Evolutionary conservation across 495 filamentous ascomycete genomes (phyloP).

Genomic region (Barbatosphaeria neglecta): DNA sequence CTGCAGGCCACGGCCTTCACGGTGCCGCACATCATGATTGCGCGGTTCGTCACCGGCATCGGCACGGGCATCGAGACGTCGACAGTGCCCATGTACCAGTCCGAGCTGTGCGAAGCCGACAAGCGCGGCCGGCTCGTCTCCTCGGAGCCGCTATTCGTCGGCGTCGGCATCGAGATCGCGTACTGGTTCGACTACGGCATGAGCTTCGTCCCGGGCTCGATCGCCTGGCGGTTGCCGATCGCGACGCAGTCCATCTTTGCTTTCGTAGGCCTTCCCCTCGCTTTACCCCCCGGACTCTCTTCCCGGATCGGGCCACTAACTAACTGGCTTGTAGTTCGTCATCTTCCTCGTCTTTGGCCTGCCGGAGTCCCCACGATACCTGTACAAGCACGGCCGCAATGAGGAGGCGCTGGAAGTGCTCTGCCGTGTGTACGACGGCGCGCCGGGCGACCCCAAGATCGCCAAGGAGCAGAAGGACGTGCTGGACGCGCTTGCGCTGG

Average conservation of each 20-base stretch:
- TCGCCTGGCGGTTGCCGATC: conserved; percentile 64
- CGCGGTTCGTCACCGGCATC: conserved; percentile 45
- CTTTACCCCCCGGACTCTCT: no score
- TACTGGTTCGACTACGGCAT: conserved; percentile 70
- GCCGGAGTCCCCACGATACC: conserved; percentile 61
- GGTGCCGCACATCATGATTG: conserved; percentile 50
- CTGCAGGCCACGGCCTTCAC: conserved; percentile 49
- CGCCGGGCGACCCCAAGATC: conserved; percentile 40
- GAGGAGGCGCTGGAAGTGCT: conserved; percentile 54
- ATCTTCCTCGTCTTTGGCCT: conserved; percentile 46
- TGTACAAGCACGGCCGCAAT: conserved; percentile 52
- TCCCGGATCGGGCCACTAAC: no score
- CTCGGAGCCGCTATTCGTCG: conserved; percentile 33
- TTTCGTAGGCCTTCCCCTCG: background rate
- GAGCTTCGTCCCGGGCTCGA: conserved; percentile 45
- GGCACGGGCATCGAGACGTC: conserved; percentile 65
- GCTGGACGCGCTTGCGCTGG: conserved; percentile 27
- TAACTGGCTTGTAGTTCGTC: background rate
- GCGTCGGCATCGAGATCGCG: conserved; percentile 57
- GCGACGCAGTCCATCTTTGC: conserved; percentile 63
- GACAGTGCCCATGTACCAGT: conserved; percentile 62
- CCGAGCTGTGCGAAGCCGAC: conserved; percentile 2
- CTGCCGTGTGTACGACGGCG: conserved; percentile 46
- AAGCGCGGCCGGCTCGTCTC: conserved; percentile 2
- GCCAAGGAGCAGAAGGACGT: conserved; percentile 45